Percentiles rank a stretch among this genome's conserved stretches.
Evolutionary conservation across 768 basidiomycete species (phyloP).

Genomic region (Tephrocybe rancida): DNA sequence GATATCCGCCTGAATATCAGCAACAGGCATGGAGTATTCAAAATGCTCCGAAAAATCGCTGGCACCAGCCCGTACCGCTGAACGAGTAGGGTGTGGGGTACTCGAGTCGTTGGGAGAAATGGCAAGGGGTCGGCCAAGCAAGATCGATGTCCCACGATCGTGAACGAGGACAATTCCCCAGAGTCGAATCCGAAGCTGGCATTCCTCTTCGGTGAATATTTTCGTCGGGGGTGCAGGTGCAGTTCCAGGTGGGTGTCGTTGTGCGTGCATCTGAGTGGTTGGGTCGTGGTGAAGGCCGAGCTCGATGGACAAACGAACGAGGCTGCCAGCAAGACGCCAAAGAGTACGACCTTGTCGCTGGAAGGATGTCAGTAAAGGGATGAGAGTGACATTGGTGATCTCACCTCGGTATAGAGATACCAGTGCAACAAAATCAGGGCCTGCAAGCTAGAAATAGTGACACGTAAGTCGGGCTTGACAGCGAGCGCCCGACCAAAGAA

Average conservation of each 20-base stretch:
- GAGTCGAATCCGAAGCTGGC: conserved; percentile 75
- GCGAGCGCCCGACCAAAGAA: conserved; percentile 80
- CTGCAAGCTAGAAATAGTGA: conserved; percentile 82
- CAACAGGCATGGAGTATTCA: conserved; percentile 70
- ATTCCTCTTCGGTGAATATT: conserved; percentile 75
- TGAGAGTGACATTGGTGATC: conserved; percentile 15
- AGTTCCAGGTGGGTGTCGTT: conserved; percentile 26
- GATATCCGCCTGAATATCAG: conserved; percentile 87
- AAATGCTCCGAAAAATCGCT: conserved; percentile 78
- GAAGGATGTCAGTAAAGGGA: conserved; percentile 12
- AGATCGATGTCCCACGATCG: conserved; percentile 86
- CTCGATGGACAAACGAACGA: conserved; percentile 82
- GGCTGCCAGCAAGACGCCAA: conserved; percentile 86
- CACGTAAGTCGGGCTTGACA: conserved; percentile 81
- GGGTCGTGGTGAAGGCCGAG: conserved; percentile 89
- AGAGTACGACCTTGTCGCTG: conserved; percentile 89
- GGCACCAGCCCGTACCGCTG: conserved; percentile 35
- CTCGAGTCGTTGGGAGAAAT: conserved; percentile 84
- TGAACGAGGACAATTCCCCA: conserved; percentile 88
- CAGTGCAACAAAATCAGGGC: conserved; percentile 84
- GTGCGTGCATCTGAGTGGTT: conserved; percentile 53
- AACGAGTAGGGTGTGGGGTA: conserved; percentile 68
- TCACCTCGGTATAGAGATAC: conserved; percentile 88
- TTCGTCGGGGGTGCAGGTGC: conserved; percentile 2
- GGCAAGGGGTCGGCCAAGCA: conserved; percentile 82